A percentile compares a stretch with the other conserved stretches of the same genome.
Conservation (phyloP, 2,329 filamentous ascomycete species). For the Aschersonia sp. region DNA sequence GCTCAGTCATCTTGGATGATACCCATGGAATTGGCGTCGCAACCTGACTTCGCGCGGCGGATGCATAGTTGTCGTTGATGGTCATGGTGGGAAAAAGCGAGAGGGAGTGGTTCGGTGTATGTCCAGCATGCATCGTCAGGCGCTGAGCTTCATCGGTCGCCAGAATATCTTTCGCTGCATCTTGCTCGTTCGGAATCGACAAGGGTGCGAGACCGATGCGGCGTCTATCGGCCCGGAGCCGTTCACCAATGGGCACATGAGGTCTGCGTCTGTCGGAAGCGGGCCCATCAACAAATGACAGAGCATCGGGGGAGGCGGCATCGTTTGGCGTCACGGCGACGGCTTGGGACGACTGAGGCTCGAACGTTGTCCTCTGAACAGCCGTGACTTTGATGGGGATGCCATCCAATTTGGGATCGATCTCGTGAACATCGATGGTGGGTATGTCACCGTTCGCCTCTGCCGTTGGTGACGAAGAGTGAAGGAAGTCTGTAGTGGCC, state of each 20-base stretch:
- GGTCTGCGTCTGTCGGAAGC: neutral
- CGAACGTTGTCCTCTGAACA: constrained; percentile 35
- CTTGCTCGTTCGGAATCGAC: constrained; percentile 18
- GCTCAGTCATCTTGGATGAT: neutral
- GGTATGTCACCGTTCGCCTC: constrained; percentile 19
- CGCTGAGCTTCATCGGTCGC: constrained; percentile 33
- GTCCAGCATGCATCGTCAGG: constrained; percentile 47
- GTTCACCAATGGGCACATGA: neutral
- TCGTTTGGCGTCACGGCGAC: no score
- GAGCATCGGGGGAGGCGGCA: no score
- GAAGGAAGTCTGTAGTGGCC: constrained; percentile 20
- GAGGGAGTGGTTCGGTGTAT: constrained; percentile 46
- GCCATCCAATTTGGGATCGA: constrained; percentile 45
- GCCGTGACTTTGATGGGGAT: constrained; percentile 41
- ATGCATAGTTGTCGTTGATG: constrained; percentile 20
- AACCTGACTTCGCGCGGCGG: constrained; percentile 12
- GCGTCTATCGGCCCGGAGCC: constrained; percentile 2
- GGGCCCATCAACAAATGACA: no score
- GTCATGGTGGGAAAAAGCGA: constrained; percentile 32
- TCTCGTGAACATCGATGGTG: constrained; percentile 41
- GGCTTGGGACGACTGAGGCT: neutral
- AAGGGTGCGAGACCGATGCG: constrained; percentile 2
- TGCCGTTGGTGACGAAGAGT: constrained; percentile 13
- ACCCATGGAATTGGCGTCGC: constrained; percentile 11
- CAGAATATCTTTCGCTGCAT: constrained; percentile 28